Conservation (phyloP, 163 green algal genomes). For the Chloroidium sp. region DNA sequence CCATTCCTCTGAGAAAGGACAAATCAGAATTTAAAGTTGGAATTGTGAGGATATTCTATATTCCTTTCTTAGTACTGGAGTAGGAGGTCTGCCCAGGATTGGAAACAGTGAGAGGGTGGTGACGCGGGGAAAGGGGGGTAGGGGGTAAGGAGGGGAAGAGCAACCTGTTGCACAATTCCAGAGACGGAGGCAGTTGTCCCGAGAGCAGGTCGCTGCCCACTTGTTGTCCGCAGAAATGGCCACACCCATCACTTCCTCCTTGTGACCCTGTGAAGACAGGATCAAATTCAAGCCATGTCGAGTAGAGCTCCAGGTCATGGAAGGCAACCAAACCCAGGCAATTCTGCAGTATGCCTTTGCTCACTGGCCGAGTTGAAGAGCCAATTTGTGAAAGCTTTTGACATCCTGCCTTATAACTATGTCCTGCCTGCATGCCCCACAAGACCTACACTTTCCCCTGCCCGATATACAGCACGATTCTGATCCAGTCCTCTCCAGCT, state of each 20-base stretch:
- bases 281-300: constrained; percentile 11
- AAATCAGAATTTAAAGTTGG: no score
- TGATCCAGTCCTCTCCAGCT: no score
- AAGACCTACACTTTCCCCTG: no score
- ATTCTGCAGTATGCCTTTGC: not conserved
- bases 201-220: constrained; percentile 28
- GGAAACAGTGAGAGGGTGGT: not conserved
- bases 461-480: no score
- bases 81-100: not conserved
- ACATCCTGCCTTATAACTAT: no score
- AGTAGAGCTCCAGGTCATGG: no score
- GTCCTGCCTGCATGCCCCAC: no score
- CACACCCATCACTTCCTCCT: constrained; percentile 27
- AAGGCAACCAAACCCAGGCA: no score
- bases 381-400: not conserved
- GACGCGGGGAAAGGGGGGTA: not conserved
- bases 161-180: constrained; percentile 24
- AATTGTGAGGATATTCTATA: no score
- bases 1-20: no score
- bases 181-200: constrained; percentile 40
- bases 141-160: not conserved
- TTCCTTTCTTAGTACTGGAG: no score
- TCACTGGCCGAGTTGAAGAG: not conserved
- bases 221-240: constrained; percentile 34
- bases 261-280: constrained; percentile 44